phyloP scores from a whole-genome alignment of 2,329 filamentous ascomycete species.

The Tolypocladium sp. region DNA sequence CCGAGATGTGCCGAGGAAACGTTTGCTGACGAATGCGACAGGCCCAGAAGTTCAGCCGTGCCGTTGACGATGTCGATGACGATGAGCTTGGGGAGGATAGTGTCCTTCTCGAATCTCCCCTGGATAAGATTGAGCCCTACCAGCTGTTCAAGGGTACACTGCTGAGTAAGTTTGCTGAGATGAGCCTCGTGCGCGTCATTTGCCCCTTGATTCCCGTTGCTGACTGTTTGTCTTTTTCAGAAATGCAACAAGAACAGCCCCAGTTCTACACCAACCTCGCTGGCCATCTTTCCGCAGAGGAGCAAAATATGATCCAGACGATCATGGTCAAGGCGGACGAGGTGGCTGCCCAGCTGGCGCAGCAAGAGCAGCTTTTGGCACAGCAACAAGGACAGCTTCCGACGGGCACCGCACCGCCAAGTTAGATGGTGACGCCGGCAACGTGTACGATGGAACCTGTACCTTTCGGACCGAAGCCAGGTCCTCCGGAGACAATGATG shows the following conservation, averaged over 20 bases:
- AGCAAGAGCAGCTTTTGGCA: conserved; percentile 12
- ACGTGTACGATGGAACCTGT: background rate
- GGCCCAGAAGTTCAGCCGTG: conserved; percentile 75
- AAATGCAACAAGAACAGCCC: conserved; percentile 82
- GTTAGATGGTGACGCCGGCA: conserved; percentile 1
- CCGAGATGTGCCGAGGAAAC: too few relatives aligned
- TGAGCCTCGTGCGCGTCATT: background rate
- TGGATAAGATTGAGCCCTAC: conserved; percentile 95
- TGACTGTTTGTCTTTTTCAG: conserved; percentile 31
- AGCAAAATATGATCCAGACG: conserved; percentile 70
- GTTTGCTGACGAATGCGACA: conserved; percentile 18
- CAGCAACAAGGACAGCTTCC: conserved; percentile 14
- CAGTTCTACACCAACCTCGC: conserved; percentile 78
- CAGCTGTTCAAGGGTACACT: conserved; percentile 76
- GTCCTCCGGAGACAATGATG: background rate
- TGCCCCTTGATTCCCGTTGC: background rate
- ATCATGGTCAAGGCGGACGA: conserved; percentile 58
- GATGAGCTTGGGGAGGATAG: conserved; percentile 91
- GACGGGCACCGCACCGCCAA: background rate
- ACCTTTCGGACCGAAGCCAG: background rate
- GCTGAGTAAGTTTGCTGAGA: conserved; percentile 54
- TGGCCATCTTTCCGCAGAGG: conserved; percentile 67
- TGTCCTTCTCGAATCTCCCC: conserved; percentile 81
- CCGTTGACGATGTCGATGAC: conserved; percentile 61
- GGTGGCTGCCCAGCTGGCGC: conserved; percentile 21